Evolutionary conservation across 306 rosid genomes (phyloP), one percentile per base, ranked within the genome.

Genomic region (Vicia villosa): DNA sequence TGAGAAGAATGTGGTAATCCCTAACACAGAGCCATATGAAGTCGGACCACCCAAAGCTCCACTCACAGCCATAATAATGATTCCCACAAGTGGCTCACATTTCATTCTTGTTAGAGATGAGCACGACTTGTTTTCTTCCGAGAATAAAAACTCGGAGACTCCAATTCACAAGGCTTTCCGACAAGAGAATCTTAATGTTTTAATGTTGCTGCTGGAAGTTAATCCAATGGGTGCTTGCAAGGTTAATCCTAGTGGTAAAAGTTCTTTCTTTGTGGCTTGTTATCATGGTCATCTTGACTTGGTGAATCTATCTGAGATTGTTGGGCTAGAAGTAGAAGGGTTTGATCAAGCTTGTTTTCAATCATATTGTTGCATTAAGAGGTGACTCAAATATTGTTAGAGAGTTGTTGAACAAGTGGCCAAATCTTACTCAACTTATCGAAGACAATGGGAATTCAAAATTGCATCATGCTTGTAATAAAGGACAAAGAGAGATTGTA

Each of bases 381-480:
- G 96, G 96, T 10, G 80, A 85, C 74, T 34, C 82, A 86, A 93
- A 85, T 75, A 75, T 88, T 51, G 88, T 88, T 4, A 79, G 77
- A 54, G 91, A 81, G 75, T 60, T 91, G 77, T 66, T 88, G 59
- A 79, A 74, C 36, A 76, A 63, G 26, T 40, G 77, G 66, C 82
- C 91, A 13, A 74, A 65, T n/a, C 70, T 85, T 34, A 68, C 70
- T 64, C 78, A 37, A 52, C 68, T 2, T 63, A 56, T 57, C 5
- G 96, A 88, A 16, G 81, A 79, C 30, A 70, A 82, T 3, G 96
- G 96, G 45, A 81, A 91, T 76, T 82, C 76, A 3, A 74, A 83
- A 4, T 36, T 91, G 79, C 97, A 91, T 51, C 65, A 52, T 41
- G 93, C 91, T 49, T 56, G 84, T 38, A 38, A 16, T 12, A 47